A percentile compares a stretch with the other conserved stretches of the same genome.
phyloP scores from a whole-genome alignment of 1,284 basidiomycete genomes.

The Psilocybe mexicana region DNA sequence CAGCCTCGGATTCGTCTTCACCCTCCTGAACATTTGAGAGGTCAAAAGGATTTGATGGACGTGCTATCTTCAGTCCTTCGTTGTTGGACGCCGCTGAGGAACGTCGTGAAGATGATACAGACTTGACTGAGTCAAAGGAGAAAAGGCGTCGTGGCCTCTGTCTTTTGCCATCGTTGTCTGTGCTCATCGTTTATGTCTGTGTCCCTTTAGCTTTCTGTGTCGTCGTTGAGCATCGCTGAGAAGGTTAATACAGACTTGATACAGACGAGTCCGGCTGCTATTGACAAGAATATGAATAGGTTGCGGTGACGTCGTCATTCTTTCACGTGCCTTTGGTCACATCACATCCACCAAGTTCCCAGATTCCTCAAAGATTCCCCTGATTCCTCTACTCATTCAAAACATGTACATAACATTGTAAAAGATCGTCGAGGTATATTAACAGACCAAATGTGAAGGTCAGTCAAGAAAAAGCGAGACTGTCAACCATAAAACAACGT shows the following conservation, averaged over 20 bases:
- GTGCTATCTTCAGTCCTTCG: slow-evolving; percentile 14
- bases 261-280: too few species aligned
- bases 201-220: too few species aligned
- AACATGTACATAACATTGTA: neutral
- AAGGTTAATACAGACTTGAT: too few species aligned
- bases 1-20: slow-evolving; percentile 13
- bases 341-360: too few species aligned
- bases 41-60: slow-evolving; percentile 19
- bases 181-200: neutral
- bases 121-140: slow-evolving; percentile 38
- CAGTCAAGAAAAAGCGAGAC: neutral
- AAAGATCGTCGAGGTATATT: neutral
- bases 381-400: too few species aligned
- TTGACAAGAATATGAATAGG: too few species aligned
- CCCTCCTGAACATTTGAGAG: slow-evolving; percentile 22
- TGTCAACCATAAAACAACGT: too few species aligned
- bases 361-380: too few species aligned
- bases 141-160: slow-evolving; percentile 33
- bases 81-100: slow-evolving; percentile 14
- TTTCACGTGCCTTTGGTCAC: too few species aligned
- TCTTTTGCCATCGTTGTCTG: slow-evolving; percentile 9
- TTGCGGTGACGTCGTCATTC: too few species aligned
- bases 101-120: slow-evolving; percentile 25
- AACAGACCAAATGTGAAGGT: neutral
- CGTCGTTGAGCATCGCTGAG: too few species aligned